phyloP scores from a whole-genome alignment of 2,329 filamentous ascomycete species.

The Zopfia rhizophila region DNA sequence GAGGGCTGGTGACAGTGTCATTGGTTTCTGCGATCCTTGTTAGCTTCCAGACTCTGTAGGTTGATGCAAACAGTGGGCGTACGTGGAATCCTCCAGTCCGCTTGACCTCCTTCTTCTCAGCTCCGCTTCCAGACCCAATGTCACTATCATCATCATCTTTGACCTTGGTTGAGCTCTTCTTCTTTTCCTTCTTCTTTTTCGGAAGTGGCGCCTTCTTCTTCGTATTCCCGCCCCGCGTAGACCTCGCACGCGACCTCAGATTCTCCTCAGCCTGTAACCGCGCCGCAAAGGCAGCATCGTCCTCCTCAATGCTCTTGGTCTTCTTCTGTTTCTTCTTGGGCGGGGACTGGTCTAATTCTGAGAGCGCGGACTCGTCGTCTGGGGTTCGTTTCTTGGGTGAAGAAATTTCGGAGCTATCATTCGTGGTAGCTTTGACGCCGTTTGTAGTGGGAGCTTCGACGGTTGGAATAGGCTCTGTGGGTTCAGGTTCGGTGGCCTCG shows the following conservation, averaged over 20 bases:
- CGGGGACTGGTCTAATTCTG: slow-evolving; percentile 54
- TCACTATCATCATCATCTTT: slow-evolving; percentile 84
- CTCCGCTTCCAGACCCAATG: slow-evolving; percentile 68
- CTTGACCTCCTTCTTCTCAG: slow-evolving; percentile 72
- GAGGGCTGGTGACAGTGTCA: slow-evolving; percentile 76
- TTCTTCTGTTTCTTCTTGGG: slow-evolving; percentile 71
- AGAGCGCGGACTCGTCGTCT: slow-evolving; percentile 53
- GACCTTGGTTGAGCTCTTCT: slow-evolving; percentile 77
- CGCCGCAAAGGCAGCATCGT: slow-evolving; percentile 87
- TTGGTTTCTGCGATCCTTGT: slow-evolving; percentile 68
- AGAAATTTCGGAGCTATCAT: slow-evolving; percentile 33
- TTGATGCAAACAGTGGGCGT: slow-evolving; percentile 43
- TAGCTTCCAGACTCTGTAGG: slow-evolving; percentile 48
- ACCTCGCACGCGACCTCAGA: slow-evolving; percentile 69
- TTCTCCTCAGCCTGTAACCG: slow-evolving; percentile 94
- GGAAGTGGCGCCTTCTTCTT: slow-evolving; percentile 67
- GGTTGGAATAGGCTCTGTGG: slow-evolving; percentile 52
- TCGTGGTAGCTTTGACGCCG: slow-evolving; percentile 36
- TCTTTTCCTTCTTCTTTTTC: slow-evolving; percentile 77
- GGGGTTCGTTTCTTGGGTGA: slow-evolving; percentile 55
- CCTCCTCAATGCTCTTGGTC: slow-evolving; percentile 73
- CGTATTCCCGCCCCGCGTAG: slow-evolving; percentile 77
- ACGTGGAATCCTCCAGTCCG: slow-evolving; percentile 92
- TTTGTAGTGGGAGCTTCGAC: slow-evolving; percentile 35
- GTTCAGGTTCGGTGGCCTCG: slow-evolving; percentile 26